A percentile compares a stretch with the other conserved stretches of the same genome.
These are phyloP conservation scores for Tulasnella calospora DNA, from an alignment of 768 basidiomycete species.

Conservation along the genomic window DNA sequence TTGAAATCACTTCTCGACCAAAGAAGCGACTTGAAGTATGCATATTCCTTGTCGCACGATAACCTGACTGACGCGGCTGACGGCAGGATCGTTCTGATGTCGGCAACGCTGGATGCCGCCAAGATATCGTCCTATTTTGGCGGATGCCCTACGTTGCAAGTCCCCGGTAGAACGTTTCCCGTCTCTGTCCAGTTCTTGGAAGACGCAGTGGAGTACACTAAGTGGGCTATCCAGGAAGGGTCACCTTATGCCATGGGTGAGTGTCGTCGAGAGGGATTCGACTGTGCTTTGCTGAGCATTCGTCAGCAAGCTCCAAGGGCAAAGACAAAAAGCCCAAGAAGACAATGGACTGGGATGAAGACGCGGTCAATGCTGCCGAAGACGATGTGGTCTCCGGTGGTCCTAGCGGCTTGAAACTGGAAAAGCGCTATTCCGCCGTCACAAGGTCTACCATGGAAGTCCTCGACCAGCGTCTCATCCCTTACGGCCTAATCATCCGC, in stretches of 20 bases:
- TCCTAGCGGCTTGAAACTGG: conserved; percentile 49
- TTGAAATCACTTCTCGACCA: conserved; percentile 74
- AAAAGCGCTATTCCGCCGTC: conserved; percentile 71
- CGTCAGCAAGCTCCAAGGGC: background rate
- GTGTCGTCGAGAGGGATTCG: background rate
- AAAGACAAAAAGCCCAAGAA: conserved; percentile 42
- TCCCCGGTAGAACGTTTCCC: conserved; percentile 93
- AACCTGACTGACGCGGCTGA: background rate
- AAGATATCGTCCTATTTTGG: conserved; percentile 87
- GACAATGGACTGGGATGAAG: conserved; percentile 73
- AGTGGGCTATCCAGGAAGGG: conserved; percentile 70
- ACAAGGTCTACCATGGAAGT: conserved; percentile 77
- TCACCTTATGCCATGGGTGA: conserved; percentile 66
- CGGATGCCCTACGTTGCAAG: conserved; percentile 70
- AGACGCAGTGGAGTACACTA: conserved; percentile 78
- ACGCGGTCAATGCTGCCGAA: conserved; percentile 56
- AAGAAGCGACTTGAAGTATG: conserved; percentile 78
- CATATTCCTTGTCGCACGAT: conserved; percentile 9
- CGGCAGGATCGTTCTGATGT: conserved; percentile 86
- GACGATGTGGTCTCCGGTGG: conserved; percentile 50
- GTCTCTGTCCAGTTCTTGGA: conserved; percentile 82
- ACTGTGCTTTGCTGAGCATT: background rate
- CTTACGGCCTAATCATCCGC: conserved; percentile 82
- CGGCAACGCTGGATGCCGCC: conserved; percentile 87
- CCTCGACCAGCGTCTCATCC: conserved; percentile 81